phyloP scores from a whole-genome alignment of 495 filamentous ascomycete genomes.

The Aspergillus avenaceus region DNA sequence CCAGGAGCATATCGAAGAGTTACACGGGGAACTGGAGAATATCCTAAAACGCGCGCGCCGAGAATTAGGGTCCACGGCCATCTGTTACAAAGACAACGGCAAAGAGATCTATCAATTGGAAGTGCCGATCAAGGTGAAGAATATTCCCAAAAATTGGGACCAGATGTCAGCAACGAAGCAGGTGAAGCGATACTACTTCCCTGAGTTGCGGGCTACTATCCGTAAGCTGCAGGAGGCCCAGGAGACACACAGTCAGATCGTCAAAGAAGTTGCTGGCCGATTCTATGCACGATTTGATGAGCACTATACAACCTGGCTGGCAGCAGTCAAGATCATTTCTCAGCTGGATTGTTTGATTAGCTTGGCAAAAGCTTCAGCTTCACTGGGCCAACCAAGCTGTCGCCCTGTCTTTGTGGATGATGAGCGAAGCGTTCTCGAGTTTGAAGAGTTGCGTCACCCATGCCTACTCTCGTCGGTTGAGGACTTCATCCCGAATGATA shows the following conservation, averaged over 20 bases:
- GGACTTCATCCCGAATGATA: conserved; percentile 97
- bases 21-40: conserved; percentile 66
- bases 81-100: conserved; percentile 83
- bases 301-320: conserved; percentile 82
- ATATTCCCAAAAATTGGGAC: conserved; percentile 80
- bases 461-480: conserved; percentile 84
- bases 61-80: conserved; percentile 61
- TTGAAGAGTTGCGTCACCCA: conserved; percentile 88
- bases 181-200: conserved; percentile 93
- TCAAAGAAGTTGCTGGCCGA: conserved; percentile 77
- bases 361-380: conserved; percentile 79
- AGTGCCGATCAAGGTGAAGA: conserved; percentile 77
- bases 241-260: conserved; percentile 89
- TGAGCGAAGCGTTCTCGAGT: conserved; percentile 81
- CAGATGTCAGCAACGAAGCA: conserved; percentile 92
- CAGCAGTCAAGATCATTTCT: conserved; percentile 78
- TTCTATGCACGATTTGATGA: conserved; percentile 88
- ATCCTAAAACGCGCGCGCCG: conserved; percentile 67
- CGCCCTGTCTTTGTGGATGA: conserved; percentile 81
- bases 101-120: conserved; percentile 98
- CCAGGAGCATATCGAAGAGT: conserved; percentile 67
- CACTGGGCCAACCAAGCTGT: conserved; percentile 82
- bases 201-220: conserved; percentile 75
- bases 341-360: conserved; percentile 95
- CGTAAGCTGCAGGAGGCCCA: conserved; percentile 87